Evolutionary conservation across 2,329 filamentous ascomycete genomes (phyloP).

Genomic region (Chrysoporthe deuterocubensis): DNA sequence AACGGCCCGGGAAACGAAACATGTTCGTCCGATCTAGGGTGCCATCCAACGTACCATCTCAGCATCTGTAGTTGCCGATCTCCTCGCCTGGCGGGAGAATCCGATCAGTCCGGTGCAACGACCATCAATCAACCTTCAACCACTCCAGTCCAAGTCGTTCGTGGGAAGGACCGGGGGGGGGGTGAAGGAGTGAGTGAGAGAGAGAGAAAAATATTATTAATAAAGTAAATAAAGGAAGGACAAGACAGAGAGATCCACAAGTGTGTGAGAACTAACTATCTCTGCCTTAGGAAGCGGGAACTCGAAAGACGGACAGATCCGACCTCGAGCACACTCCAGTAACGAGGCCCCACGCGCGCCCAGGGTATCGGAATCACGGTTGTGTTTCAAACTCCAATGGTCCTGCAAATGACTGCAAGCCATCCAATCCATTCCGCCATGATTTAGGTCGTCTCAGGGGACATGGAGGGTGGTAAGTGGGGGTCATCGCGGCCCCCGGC

Average conservation of each 20-base stretch:
- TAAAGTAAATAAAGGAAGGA: too few species aligned
- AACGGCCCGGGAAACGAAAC: neutral
- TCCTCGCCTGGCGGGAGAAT: neutral
- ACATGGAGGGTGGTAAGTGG: neutral
- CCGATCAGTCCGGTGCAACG: too few species aligned
- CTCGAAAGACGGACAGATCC: too few species aligned
- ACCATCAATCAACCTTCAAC: too few species aligned
- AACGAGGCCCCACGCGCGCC: neutral
- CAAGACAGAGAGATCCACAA: too few species aligned
- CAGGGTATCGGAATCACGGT: too few species aligned
- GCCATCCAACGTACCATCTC: neutral
- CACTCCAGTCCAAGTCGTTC: too few species aligned
- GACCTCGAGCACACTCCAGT: neutral
- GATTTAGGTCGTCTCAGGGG: neutral
- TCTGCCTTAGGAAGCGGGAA: too few species aligned
- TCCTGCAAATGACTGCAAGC: neutral
- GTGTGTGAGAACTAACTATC: too few species aligned
- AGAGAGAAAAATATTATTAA: too few species aligned
- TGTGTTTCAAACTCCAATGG: slow-evolving; percentile 5
- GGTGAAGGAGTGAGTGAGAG: too few species aligned
- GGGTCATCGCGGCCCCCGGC: neutral
- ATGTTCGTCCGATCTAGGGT: slow-evolving; percentile 6
- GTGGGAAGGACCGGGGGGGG: too few species aligned
- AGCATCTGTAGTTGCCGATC: neutral
- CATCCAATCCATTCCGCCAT: neutral